These are phyloP conservation scores for Verticillium albo-atrum DNA, from an alignment of 2,329 filamentous ascomycete species.

Conservation along the genomic window DNA sequence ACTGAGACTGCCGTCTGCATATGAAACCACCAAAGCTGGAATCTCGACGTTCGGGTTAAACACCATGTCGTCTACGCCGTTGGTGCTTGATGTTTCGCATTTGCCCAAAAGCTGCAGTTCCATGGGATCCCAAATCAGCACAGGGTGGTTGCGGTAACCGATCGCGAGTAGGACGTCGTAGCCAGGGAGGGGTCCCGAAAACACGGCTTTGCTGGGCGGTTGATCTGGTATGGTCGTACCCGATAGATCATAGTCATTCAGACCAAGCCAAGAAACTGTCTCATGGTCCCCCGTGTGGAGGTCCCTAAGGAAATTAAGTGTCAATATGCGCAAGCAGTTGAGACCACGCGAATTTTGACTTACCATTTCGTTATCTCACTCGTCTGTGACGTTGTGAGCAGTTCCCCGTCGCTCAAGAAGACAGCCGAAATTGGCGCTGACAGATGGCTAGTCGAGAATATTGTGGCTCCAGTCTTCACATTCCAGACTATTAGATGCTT, in stretches of 20 bases:
- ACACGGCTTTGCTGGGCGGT: slow-evolving; percentile 9
- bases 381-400: slow-evolving; percentile 13
- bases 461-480: slow-evolving; percentile 4
- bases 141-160: slow-evolving; percentile 16
- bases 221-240: slow-evolving; percentile 6
- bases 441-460: slow-evolving; percentile 12
- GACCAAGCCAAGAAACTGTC: slow-evolving; percentile 6
- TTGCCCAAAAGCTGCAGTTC: slow-evolving; percentile 11
- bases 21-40: slow-evolving; percentile 17
- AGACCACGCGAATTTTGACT: neutral
- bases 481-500: slow-evolving; percentile 17
- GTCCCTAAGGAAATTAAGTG: slow-evolving; percentile 4
- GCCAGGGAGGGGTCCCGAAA: slow-evolving; percentile 4
- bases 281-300: slow-evolving; percentile 7
- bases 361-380: slow-evolving; percentile 15
- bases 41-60: slow-evolving; percentile 22
- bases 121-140: slow-evolving; percentile 17
- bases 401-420: slow-evolving; percentile 9
- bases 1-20: slow-evolving; percentile 17
- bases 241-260: neutral
- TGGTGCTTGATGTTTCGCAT: slow-evolving; percentile 11
- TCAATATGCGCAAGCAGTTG: neutral
- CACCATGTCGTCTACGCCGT: slow-evolving; percentile 18
- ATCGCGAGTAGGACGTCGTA: slow-evolving; percentile 15
- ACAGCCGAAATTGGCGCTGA: slow-evolving; percentile 9